Evolutionary conservation across 2,329 filamentous ascomycete species (phyloP), one percentile per base, ranked within the genome.

Genomic region (Penicillium hordei): DNA sequence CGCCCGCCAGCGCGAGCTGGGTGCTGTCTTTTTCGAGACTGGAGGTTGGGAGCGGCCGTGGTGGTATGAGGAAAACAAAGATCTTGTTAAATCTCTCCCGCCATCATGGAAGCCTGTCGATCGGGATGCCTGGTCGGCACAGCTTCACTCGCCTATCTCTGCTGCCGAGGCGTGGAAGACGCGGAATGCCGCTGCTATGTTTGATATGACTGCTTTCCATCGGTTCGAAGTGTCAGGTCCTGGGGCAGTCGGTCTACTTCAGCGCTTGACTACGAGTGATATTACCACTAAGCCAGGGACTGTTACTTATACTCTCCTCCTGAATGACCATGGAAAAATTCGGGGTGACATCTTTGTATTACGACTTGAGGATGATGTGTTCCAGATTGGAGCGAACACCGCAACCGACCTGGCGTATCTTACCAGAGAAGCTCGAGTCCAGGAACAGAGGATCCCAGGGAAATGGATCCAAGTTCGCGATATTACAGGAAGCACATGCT

Each of bases 121-220:
- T 38, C 79, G 85, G 12, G 85, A 88, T 65, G 70, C 79, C 0
- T 88, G 85, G 85, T 84, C 85, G 0, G 72, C 80, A 0, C 73
- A 75, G 25, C 84, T 80, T 59, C 82, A 86, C 67, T 87, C 84
- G 0, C 82, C 84, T 0, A 81, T 87, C 38, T 78, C 80, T 0
- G 84, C 83, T 0, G 84, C 76, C 0, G 85, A 88, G 67, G 85
- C 85, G 0, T 87, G 84, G 84, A 87, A 85, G 74, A 87, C 85
- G 2, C 79, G 86, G 1, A 86, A 83, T 5, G 81, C 83, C 0
- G 84, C 82, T 2, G 85, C 83, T 8, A 78, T 88, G 78, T 88
- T 83, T 65, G 85, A 88, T 61, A 81, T 87, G 78, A 86, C 84
- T 1, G 81, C 85, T 0, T 78, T 86, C 36, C 79, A 84, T 23